These are phyloP conservation scores for Teratosphaeria nubilosa DNA, from an alignment of 2,329 filamentous ascomycete species.

Conservation along the genomic window DNA sequence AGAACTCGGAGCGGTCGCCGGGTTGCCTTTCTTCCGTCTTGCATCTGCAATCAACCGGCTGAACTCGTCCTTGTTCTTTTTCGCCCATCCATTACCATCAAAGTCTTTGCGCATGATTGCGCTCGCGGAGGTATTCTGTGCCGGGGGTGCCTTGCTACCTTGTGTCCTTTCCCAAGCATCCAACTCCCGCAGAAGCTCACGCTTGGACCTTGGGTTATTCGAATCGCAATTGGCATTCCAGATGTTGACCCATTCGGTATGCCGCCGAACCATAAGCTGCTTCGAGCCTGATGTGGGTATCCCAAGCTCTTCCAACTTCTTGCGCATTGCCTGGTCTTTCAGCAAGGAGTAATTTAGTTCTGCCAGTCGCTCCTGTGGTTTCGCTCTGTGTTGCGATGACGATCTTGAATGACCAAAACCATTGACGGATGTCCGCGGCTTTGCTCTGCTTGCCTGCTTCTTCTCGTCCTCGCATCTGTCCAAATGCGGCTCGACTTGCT, in stretches of 20 bases:
- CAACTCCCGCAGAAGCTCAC: conserved; percentile 66
- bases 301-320: conserved; percentile 72
- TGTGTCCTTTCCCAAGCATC: conserved; percentile 81
- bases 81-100: conserved; percentile 66
- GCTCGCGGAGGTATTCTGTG: conserved; percentile 18
- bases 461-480: conserved; percentile 50
- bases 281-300: conserved; percentile 62
- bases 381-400: conserved; percentile 17
- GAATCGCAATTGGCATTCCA: conserved; percentile 98
- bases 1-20: conserved; percentile 7
- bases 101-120: conserved; percentile 79
- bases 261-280: conserved; percentile 62
- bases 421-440: conserved; percentile 12
- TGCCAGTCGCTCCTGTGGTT: conserved; percentile 55
- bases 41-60: conserved; percentile 70
- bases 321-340: conserved; percentile 67
- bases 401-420: conserved; percentile 6
- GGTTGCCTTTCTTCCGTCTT: conserved; percentile 40
- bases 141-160: conserved; percentile 46
- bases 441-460: conserved; percentile 17
- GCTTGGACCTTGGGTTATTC: conserved; percentile 56
- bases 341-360: conserved; percentile 77
- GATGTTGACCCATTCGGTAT: conserved; percentile 87
- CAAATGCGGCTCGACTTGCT: conserved; percentile 68
- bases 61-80: conserved; percentile 64